Percentiles rank a stretch among this genome's conserved stretches.
phyloP scores from a whole-genome alignment of 768 basidiomycete species.

The Boletus vinaceobasis region DNA sequence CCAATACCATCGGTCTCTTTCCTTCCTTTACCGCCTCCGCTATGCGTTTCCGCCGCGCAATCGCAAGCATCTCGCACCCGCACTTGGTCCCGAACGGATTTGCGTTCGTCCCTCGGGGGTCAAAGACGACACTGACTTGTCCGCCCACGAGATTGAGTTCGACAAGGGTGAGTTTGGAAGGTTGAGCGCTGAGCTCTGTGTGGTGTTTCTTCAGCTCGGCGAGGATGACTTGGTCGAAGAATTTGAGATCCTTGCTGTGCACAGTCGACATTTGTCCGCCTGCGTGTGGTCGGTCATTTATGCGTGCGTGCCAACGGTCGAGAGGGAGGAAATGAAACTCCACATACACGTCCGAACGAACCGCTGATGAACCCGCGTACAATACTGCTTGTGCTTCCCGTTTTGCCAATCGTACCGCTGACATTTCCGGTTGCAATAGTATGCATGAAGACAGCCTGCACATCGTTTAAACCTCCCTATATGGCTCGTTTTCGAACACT shows the following conservation, averaged over 20 bases:
- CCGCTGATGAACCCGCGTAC: slow-evolving; percentile 19
- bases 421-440: slow-evolving; percentile 26
- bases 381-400: slow-evolving; percentile 30
- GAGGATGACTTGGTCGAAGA: slow-evolving; percentile 27
- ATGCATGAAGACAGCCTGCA: slow-evolving; percentile 28
- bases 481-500: slow-evolving; percentile 22
- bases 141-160: slow-evolving; percentile 24
- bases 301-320: not conserved
- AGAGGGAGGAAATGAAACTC: not conserved
- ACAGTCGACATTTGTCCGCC: slow-evolving; percentile 25
- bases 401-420: slow-evolving; percentile 27
- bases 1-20: slow-evolving; percentile 17
- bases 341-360: slow-evolving; percentile 17
- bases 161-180: slow-evolving; percentile 21
- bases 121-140: slow-evolving; percentile 10
- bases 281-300: slow-evolving; percentile 3
- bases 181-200: slow-evolving; percentile 5
- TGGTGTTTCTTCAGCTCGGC: slow-evolving; percentile 23
- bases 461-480: slow-evolving; percentile 25
- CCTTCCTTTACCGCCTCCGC: slow-evolving; percentile 14
- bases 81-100: slow-evolving; percentile 28
- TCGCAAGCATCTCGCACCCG: slow-evolving; percentile 20
- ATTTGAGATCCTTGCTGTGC: slow-evolving; percentile 24
- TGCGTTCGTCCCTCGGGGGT: slow-evolving; percentile 13
- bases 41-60: slow-evolving; percentile 25